Conservation (phyloP, 257 asterid genomes). For the Rubia yunnanensis region DNA sequence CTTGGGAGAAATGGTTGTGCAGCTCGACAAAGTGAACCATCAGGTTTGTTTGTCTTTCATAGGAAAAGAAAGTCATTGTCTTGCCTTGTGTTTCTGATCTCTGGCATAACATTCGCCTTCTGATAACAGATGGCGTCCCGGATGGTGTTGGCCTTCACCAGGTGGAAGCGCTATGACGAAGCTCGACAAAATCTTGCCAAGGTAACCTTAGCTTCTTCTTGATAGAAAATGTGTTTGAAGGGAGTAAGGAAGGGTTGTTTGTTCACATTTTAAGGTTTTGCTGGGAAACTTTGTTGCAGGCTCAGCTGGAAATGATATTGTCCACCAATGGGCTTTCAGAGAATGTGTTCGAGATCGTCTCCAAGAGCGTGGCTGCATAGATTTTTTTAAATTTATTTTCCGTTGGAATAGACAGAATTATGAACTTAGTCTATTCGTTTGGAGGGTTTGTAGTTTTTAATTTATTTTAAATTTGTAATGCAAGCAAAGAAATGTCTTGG, state of each 20-base stretch:
- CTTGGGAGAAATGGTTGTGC: conserved; percentile 62
- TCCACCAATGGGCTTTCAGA: conserved; percentile 68
- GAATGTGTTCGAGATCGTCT: conserved; percentile 83
- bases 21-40: conserved; percentile 79
- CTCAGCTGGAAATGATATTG: conserved; percentile 81
- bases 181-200: conserved; percentile 65
- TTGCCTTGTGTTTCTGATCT: background rate
- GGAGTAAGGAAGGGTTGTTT: too few species aligned
- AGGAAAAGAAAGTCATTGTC: too few species aligned
- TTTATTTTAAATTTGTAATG: background rate
- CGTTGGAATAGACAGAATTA: background rate
- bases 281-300: conserved; percentile 29
- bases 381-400: too few species aligned
- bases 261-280: too few species aligned
- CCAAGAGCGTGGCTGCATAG: conserved; percentile 83
- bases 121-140: conserved; percentile 67
- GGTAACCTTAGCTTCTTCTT: too few species aligned
- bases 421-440: background rate
- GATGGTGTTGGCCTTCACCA: conserved; percentile 84
- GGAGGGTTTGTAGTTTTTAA: background rate
- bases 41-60: conserved; percentile 33
- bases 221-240: too few species aligned
- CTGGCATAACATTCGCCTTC: background rate
- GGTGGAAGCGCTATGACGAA: conserved; percentile 92
- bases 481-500: background rate